phyloP scores from a whole-genome alignment of 768 basidiomycete genomes.

The Phaeotremella skinneri region DNA sequence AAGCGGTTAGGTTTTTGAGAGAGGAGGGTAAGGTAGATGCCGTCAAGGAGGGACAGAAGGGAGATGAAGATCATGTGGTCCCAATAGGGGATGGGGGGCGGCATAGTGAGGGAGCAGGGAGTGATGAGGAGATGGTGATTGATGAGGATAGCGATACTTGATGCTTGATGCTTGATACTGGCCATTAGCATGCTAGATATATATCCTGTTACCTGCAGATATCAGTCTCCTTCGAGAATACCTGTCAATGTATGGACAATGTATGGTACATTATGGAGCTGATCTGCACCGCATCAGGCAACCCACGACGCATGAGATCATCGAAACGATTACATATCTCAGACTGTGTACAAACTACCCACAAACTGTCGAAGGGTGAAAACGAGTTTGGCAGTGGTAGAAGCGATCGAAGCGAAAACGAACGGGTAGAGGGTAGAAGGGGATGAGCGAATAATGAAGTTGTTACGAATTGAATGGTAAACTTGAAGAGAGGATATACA shows the following conservation, averaged over 20 bases:
- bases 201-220: too few species aligned
- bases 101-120: background rate
- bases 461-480: background rate
- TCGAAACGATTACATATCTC: too few species aligned
- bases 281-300: too few species aligned
- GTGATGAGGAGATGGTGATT: background rate
- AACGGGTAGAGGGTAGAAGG: background rate
- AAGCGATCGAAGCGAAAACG: conserved; percentile 1
- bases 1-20: conserved; percentile 16
- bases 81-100: background rate
- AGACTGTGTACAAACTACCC: too few species aligned
- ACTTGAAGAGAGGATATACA: background rate
- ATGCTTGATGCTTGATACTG: background rate
- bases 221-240: background rate
- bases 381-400: background rate
- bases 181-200: too few species aligned
- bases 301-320: too few species aligned
- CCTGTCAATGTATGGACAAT: background rate
- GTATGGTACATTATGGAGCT: too few species aligned
- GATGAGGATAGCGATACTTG: background rate
- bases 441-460: conserved; percentile 27
- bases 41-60: background rate
- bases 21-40: conserved; percentile 8
- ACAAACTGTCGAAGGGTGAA: conserved; percentile 3
- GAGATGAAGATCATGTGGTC: conserved; percentile 7